Evolutionary conservation across 306 rosid species (phyloP), one percentile per base, ranked within the genome.

Genomic region (Heteromeles arbutifolia): DNA sequence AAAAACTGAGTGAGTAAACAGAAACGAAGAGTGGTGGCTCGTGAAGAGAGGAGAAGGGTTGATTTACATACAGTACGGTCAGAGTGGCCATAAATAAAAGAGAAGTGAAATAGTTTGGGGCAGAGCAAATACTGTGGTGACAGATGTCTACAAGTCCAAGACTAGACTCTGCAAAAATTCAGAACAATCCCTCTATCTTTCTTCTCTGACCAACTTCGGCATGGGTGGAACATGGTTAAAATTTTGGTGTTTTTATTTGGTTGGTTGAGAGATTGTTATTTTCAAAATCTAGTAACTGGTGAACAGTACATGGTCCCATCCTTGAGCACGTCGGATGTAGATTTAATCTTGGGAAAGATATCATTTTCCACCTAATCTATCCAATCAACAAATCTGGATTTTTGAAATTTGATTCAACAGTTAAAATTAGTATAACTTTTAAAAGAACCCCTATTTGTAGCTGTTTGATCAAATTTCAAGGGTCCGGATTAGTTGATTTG

Each of bases 61-160:
- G 65, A 10, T 2, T 4, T 4, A 24, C 19, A 13, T 4, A 11
- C 19, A 13, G 21, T 1, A 2, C 0, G 37, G 68, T 7, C 1
- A 29, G 22, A 11, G 43, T 7, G 65, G 8, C 34, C 54, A 80
- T 9, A 21, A 63, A 14, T 0, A 17, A 50, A 50, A 15, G 8
- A 54, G 70, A 77, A 43, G 82, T 67, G 83, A 77, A 68, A 69
- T 81, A 67, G 78, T 45, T 74, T 82, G 81, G 79, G 83, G 61
- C 80, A 78, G 82, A 29, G 64, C 9, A 79, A 84, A 80, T 57
- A 37, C 53, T 32, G 52, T 73, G 70, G 48, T 31, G 84, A 90
- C 89, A 90, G 76, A 79, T 88, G 92, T 83, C 78, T 12, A 48
- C 11, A 21, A 21, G 65, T 67, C 15, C 44, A 11, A 62, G 77